Conservation (phyloP, 2,329 filamentous ascomycete genomes). For the Penicillium sp. region DNA sequence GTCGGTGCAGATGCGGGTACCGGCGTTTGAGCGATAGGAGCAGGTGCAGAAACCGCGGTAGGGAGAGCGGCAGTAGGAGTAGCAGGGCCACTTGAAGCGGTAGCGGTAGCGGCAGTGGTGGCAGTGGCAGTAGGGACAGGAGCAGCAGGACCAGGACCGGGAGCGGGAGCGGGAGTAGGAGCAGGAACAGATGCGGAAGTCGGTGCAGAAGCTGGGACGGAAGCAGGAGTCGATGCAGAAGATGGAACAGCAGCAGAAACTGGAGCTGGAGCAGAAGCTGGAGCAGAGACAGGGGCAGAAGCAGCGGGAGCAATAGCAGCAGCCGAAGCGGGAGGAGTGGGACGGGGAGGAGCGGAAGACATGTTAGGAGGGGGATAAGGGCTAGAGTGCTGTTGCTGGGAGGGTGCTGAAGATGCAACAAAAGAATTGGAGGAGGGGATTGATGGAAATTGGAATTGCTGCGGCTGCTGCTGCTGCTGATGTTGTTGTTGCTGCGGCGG, state of each 20-base stretch:
- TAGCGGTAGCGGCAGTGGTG: slow-evolving; percentile 18
- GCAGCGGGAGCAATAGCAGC: slow-evolving; percentile 14
- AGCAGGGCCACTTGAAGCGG: slow-evolving; percentile 32
- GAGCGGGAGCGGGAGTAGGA: slow-evolving; percentile 28
- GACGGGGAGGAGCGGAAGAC: slow-evolving; percentile 12
- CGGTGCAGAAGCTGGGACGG: slow-evolving; percentile 8
- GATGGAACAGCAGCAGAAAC: slow-evolving; percentile 9
- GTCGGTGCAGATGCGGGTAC: slow-evolving; percentile 4
- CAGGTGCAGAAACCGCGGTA: slow-evolving; percentile 11
- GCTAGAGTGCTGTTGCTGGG: slow-evolving; percentile 21
- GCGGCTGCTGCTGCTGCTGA: slow-evolving; percentile 10
- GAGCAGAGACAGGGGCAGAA: slow-evolving; percentile 6
- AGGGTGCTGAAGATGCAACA: slow-evolving; percentile 23
- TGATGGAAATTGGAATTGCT: slow-evolving; percentile 36
- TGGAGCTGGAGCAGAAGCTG: slow-evolving; percentile 6
- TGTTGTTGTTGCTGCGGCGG: too few relatives aligned
- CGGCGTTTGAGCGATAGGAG: slow-evolving; percentile 10
- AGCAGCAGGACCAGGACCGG: slow-evolving; percentile 36
- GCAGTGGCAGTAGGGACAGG: slow-evolving; percentile 30
- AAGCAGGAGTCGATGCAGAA: slow-evolving; percentile 14
- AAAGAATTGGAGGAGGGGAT: slow-evolving; percentile 30
- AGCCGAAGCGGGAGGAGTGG: slow-evolving; percentile 9
- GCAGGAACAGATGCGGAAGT: slow-evolving; percentile 16
- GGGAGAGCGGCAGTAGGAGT: slow-evolving; percentile 23
- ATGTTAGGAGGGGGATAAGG: slow-evolving; percentile 19